Evolutionary conservation across 495 filamentous ascomycete genomes (phyloP), one percentile per base, ranked within the genome.

Genomic region (Tuber indicum): DNA sequence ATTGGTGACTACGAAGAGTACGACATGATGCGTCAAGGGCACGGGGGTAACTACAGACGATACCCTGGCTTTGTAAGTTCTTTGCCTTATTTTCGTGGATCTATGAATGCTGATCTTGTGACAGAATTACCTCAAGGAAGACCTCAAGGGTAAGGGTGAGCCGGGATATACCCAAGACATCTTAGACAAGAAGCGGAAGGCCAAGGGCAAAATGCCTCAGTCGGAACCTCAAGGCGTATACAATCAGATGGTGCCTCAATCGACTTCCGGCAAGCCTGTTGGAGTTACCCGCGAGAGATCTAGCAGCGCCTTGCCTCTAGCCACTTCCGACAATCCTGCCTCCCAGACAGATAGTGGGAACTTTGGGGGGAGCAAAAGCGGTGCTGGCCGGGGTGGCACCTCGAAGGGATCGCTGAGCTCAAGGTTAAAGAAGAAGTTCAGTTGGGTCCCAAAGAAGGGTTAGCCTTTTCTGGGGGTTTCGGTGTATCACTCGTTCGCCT

Each of bases 1-100:
- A 92, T 97, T 79, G 78, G 78, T 85, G 75, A 90, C 0, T 99
- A 99, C 81, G 86, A 94, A 80, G 96, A 99, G 82, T 96, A 94
- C 4, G 87, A 90, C 0, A 92, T 98, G 76, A 86, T 97, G 85
- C 93, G 92, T 91, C 87, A 90, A 26, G 58, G 58, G 14, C 26
- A 26, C 10, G 94, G 96, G 26, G 90, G 89, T 1, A 82, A 87
- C 0, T 93, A 93, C 78, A 91, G 88, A 82, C 85, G 91, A 71
- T 96, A 90, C 87, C 87, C 88, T 17, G 88, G 88, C 52, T 81
- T 91, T 42, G 92, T 94, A 87, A 81, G 91, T 87, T 21, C 32
- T 39, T 46, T 14, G 26, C 44, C 58, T 49, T 43, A 12, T 72
- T 45, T 69, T 32, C 71, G 43, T 21, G 26, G 32, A 42, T 17